These are phyloP conservation scores for Globisporangium paroecandrum DNA, from an alignment of 352 stramenopile species.

Conservation along the genomic window DNA sequence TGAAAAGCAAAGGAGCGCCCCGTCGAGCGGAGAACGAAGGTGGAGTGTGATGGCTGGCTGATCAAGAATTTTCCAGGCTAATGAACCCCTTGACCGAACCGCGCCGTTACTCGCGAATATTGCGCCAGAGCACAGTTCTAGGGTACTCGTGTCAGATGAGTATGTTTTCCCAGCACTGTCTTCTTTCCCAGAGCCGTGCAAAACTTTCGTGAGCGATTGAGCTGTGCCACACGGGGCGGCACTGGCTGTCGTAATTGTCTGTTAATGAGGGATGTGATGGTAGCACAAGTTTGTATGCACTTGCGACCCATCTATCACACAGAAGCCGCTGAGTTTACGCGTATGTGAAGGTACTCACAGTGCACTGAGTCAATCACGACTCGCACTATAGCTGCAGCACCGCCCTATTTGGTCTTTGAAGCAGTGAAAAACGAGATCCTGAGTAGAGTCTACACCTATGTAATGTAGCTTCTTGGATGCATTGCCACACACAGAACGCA, in stretches of 20 bases:
- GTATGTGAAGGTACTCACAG: neutral
- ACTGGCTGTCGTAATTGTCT: neutral
- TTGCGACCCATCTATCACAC: neutral
- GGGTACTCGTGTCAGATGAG: neutral
- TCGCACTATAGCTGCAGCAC: neutral
- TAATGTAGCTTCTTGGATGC: neutral
- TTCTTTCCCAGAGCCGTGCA: neutral
- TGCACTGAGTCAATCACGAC: neutral
- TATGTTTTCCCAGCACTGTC: neutral
- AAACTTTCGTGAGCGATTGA: neutral
- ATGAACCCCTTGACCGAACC: neutral
- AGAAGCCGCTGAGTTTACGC: neutral
- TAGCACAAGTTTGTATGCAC: too few relatives aligned
- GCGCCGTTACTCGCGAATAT: neutral
- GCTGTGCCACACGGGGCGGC: neutral
- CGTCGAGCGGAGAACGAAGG: neutral
- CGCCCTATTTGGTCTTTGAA: too few relatives aligned
- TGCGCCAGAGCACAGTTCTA: neutral
- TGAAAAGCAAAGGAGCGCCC: neutral
- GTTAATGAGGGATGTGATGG: too few relatives aligned
- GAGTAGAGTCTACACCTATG: neutral
- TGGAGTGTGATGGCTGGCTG: neutral
- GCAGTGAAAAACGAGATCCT: neutral
- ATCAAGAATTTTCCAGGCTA: neutral
- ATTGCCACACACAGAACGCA: neutral